Base-by-base conservation (phyloP, 129 eudicot genomes). In the Tagetes patula region DNA sequence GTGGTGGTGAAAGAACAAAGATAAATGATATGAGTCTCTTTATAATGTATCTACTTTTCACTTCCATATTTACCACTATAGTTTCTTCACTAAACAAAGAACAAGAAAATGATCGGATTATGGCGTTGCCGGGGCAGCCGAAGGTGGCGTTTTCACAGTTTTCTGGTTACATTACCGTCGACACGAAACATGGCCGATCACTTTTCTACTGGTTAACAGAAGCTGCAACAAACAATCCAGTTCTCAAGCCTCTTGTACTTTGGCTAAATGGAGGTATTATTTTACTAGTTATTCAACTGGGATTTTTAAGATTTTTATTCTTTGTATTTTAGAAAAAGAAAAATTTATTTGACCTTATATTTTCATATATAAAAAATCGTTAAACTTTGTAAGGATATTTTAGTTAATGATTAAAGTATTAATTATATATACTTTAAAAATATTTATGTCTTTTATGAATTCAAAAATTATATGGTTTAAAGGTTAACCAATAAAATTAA, bases 241-340 rank as follows among this genome's bases (percentile, higher is more conserved):
- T 73, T 11, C 56, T 53, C 7, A 89, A 85, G 55, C 98, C 98
- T 73, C 88, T 92, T 78, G 85, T 89, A 64, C 96, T 92, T 81
- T 92, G 98, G 98, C 98, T 92, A 78, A 92, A 92, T 87, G 98
- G 98, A 92, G 98, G 98, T 92, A 76, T 56, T 5, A 11, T 67
- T 73, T 71, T 3, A n/a, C 33, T 39, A 53, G 8, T 20, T 65
- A 41, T 41, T 46, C n/a, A 46, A 46, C 50, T 2, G 10, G 10
- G 50, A 9, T 10, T n/a, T 70, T 4, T 33, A 0, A 2, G 32
- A 58, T 6, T 12, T 34, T 61, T 9, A 3, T 11, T 60, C 6
- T 27, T 6, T 20, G 0, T 4, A 9, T 54, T 54, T 27, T 20
- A 1, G 3, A 54, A 5, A 54, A 27, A 27, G 0, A 27, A 7